Conservation (phyloP, 768 basidiomycete species). For the Terana coerulea region DNA sequence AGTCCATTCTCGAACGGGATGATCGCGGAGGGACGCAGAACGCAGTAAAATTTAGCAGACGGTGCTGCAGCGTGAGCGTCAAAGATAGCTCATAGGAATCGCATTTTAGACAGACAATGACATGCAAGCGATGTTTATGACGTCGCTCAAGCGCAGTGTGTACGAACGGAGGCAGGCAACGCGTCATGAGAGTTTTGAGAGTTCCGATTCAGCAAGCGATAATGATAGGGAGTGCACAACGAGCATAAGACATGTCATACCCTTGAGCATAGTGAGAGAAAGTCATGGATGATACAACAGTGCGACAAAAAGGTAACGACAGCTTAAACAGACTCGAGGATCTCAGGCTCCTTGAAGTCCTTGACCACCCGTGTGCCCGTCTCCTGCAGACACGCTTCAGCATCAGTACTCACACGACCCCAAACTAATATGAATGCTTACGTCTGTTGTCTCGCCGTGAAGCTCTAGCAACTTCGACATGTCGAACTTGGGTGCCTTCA, state of each 20-base stretch:
- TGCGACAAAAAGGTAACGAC: constrained; percentile 27
- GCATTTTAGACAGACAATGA: no score
- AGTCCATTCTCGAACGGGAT: neutral
- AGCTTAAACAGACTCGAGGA: constrained; percentile 84
- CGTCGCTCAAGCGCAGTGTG: no score
- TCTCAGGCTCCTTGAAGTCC: constrained; percentile 98
- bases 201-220: constrained; percentile 1
- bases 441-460: constrained; percentile 93
- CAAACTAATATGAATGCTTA: constrained; percentile 45
- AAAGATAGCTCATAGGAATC: no score
- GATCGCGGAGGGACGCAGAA: no score
- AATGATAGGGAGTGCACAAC: constrained; percentile 5
- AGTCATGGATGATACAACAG: constrained; percentile 37
- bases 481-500: constrained; percentile 97
- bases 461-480: constrained; percentile 93
- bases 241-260: constrained; percentile 23
- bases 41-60: no score
- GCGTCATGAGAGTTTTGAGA: no score
- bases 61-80: no score
- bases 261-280: constrained; percentile 33
- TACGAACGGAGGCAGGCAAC: no score
- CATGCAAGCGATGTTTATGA: no score
- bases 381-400: constrained; percentile 50
- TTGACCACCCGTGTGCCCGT: constrained; percentile 91
- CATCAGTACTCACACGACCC: neutral